Conservation (phyloP, 164 flowering plant genomes). For the Nelumbo lutea region DNA sequence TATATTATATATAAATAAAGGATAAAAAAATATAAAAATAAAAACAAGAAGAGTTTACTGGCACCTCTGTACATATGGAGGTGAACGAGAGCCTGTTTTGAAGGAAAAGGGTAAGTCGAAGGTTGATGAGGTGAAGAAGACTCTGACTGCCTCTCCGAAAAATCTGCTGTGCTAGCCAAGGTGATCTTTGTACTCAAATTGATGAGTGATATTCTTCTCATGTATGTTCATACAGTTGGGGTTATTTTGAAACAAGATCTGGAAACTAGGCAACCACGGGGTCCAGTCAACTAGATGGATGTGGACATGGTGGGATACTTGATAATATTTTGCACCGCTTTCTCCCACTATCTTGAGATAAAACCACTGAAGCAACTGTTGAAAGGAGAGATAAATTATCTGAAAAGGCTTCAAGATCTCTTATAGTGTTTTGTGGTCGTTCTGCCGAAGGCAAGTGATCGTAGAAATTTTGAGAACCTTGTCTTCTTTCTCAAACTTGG, state of each 20-base stretch:
- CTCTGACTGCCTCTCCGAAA: conserved; percentile 42
- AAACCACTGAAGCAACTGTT: conserved; percentile 48
- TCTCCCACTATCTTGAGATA: conserved; percentile 59
- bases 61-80: conserved; percentile 50
- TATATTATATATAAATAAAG: too few species aligned
- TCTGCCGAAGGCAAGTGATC: conserved; percentile 72
- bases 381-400: conserved; percentile 86
- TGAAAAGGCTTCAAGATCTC: conserved; percentile 83
- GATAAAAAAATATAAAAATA: too few species aligned
- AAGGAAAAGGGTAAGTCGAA: conserved; percentile 83
- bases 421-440: conserved; percentile 82
- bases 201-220: conserved; percentile 80
- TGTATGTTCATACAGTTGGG: conserved; percentile 76
- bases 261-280: conserved; percentile 56
- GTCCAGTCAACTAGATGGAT: conserved; percentile 38
- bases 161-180: conserved; percentile 73
- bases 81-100: conserved; percentile 54
- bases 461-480: conserved; percentile 73
- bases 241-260: conserved; percentile 68
- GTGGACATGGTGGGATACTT: conserved; percentile 59
- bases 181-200: conserved; percentile 83
- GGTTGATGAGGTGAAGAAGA: conserved; percentile 60
- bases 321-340: conserved; percentile 69
- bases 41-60: conserved; percentile 30
- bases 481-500: conserved; percentile 40